These are phyloP conservation scores for Globisporangium megalacanthum DNA, from an alignment of 352 stramenopile genomes.

Conservation along the genomic window DNA sequence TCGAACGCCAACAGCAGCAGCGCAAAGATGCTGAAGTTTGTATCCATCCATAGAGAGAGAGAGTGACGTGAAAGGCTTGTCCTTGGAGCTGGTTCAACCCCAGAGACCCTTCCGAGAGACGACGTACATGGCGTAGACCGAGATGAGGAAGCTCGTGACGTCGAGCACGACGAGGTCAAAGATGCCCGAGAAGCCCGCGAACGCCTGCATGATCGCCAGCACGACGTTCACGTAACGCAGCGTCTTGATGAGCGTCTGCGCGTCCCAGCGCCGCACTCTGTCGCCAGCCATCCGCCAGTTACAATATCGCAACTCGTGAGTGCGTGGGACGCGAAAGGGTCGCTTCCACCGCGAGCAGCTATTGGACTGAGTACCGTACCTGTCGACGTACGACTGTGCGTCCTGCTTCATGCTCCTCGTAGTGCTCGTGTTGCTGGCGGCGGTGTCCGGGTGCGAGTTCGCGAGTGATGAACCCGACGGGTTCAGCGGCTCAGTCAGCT, in stretches of 20 bases:
- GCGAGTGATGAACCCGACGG: constrained; percentile 6
- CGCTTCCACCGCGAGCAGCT: too few relatives aligned
- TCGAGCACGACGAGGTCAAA: constrained; percentile 84
- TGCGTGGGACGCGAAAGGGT: too few relatives aligned
- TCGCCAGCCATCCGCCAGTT: background rate
- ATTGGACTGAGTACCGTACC: background rate
- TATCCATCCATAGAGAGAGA: too few relatives aligned
- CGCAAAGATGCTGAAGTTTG: constrained; percentile 59
- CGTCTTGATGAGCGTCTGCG: constrained; percentile 66
- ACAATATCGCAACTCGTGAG: background rate
- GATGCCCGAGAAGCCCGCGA: constrained; percentile 78
- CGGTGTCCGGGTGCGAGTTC: background rate
- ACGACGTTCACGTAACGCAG: constrained; percentile 82
- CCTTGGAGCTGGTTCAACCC: background rate
- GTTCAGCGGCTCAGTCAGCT: constrained; percentile 18
- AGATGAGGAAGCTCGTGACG: constrained; percentile 85
- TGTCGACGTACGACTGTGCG: constrained; percentile 11
- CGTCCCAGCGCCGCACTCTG: constrained; percentile 68
- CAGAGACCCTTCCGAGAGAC: constrained; percentile 1
- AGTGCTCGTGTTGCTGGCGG: constrained; percentile 9
- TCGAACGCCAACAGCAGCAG: constrained; percentile 80
- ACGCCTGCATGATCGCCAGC: constrained; percentile 70
- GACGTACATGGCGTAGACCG: constrained; percentile 79
- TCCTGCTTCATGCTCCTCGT: constrained; percentile 16
- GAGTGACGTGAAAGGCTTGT: background rate